Conservation (phyloP, 148 eudicot species). For the Beta vulgaris region DNA sequence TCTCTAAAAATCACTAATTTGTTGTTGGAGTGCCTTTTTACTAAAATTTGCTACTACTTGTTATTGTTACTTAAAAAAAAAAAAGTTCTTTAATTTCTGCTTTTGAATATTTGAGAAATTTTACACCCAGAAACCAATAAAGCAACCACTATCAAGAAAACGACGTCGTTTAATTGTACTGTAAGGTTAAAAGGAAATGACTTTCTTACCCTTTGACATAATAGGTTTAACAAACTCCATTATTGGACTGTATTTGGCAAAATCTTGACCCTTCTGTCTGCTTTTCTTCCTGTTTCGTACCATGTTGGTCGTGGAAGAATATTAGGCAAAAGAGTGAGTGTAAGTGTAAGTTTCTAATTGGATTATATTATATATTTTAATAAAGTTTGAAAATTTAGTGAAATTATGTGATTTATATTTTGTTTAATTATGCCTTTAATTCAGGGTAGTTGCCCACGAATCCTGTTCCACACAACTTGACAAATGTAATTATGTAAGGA, state of each 20-base stretch:
- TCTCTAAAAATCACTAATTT: constrained; percentile 12
- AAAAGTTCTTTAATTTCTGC: background rate
- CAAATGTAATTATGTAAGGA: constrained; percentile 11
- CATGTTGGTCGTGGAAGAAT: constrained; percentile 12
- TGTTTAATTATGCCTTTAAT: background rate
- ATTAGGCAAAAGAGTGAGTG: too few relatives aligned
- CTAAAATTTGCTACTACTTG: background rate
- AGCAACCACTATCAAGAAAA: constrained; percentile 14
- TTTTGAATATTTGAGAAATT: background rate
- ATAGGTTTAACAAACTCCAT: constrained; percentile 10
- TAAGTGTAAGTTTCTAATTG: background rate
- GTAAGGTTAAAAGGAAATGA: constrained; percentile 21
- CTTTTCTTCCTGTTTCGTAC: background rate
- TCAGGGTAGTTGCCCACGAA: background rate
- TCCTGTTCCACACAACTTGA: constrained; percentile 4
- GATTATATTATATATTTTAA: too few relatives aligned
- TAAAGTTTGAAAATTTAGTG: background rate
- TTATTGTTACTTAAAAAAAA: background rate
- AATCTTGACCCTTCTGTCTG: constrained; percentile 31
- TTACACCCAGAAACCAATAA: constrained; percentile 24
- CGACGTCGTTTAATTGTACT: constrained; percentile 27
- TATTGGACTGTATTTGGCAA: constrained; percentile 14
- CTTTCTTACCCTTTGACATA: constrained; percentile 24
- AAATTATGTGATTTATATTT: background rate
- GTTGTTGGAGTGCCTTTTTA: background rate